Evolutionary conservation across 495 filamentous ascomycete species (phyloP).

Genomic region (Penicillium macrosclerotiorum): DNA sequence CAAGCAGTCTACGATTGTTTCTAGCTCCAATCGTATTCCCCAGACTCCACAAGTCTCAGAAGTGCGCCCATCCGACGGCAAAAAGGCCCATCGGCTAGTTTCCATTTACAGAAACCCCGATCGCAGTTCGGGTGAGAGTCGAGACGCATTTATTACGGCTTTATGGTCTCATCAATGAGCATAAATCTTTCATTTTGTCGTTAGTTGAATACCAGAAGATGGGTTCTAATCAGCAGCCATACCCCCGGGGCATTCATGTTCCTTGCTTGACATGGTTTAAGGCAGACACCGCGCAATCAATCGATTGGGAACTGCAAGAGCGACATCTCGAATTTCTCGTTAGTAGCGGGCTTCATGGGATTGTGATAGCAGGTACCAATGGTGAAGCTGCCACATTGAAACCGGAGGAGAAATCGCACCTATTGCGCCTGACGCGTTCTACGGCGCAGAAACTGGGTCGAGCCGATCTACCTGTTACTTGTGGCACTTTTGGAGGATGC

Average conservation of each 20-base stretch:
- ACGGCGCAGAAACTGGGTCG: conserved; percentile 16
- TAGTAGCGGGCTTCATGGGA: conserved; percentile 28
- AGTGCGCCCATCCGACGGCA: not conserved
- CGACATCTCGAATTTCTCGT: conserved; percentile 31
- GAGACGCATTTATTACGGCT: not conserved
- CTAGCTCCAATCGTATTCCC: not conserved
- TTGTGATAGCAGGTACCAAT: conserved; percentile 36
- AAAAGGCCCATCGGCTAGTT: conserved; percentile 3
- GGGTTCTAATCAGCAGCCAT: conserved; percentile 13
- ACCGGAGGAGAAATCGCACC: conserved; percentile 20
- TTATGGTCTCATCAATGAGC: not conserved
- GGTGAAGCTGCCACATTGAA: conserved; percentile 32
- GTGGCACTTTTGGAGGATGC: conserved; percentile 19
- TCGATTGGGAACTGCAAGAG: conserved; percentile 34
- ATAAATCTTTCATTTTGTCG: not conserved
- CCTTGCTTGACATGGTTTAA: conserved; percentile 36
- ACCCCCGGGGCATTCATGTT: conserved; percentile 34
- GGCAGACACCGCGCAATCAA: conserved; percentile 25
- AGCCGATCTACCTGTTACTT: conserved; percentile 25
- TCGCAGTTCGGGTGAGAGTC: not conserved
- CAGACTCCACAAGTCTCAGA: not conserved
- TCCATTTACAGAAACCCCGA: conserved; percentile 4
- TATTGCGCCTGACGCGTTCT: conserved; percentile 21
- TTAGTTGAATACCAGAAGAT: conserved; percentile 4
- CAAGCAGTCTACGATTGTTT: not conserved